A percentile compares a stretch with the other conserved stretches of the same genome.
These are phyloP conservation scores for Capillidium heterosporum DNA, from an alignment of 371 early-diverging fungal species.

Conservation along the genomic window DNA sequence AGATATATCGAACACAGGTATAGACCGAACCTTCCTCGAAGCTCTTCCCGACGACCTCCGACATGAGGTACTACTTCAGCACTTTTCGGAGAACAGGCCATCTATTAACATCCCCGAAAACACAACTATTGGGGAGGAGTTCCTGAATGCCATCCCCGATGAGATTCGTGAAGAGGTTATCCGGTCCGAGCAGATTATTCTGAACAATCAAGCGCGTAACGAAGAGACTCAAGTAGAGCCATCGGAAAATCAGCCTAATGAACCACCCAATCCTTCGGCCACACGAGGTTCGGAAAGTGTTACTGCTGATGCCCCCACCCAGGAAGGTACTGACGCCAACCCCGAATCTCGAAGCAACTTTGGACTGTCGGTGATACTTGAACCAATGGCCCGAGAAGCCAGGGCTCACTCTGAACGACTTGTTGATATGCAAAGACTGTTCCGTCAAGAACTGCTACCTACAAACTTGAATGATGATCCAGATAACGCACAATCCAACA, in stretches of 20 bases:
- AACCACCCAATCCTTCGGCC: too few relatives aligned
- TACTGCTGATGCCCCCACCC: too few relatives aligned
- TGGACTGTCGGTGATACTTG: too few relatives aligned
- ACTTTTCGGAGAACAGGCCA: conserved; percentile 31
- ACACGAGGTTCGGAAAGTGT: too few relatives aligned
- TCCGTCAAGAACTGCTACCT: too few relatives aligned
- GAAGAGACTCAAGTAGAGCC: conserved; percentile 1
- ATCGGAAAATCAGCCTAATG: too few relatives aligned
- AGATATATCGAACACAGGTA: conserved; percentile 86
- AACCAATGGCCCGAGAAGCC: neutral
- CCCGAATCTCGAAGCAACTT: too few relatives aligned
- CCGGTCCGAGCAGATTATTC: conserved; percentile 23
- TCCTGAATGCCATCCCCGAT: conserved; percentile 58
- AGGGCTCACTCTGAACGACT: neutral
- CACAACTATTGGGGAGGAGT: conserved; percentile 40
- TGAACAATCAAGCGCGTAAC: conserved; percentile 10
- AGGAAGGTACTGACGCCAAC: too few relatives aligned
- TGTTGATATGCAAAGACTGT: neutral
- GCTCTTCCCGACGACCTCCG: conserved; percentile 92
- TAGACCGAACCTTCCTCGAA: conserved; percentile 83
- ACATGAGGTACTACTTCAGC: conserved; percentile 74
- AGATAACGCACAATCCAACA: conserved; percentile 12
- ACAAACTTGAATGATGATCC: neutral
- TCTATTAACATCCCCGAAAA: conserved; percentile 11
- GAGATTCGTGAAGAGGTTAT: conserved; percentile 66